Percentiles rank a stretch among this genome's conserved stretches.
Conservation (phyloP, 305 asterid species). For the Fraxinus baroniana region DNA sequence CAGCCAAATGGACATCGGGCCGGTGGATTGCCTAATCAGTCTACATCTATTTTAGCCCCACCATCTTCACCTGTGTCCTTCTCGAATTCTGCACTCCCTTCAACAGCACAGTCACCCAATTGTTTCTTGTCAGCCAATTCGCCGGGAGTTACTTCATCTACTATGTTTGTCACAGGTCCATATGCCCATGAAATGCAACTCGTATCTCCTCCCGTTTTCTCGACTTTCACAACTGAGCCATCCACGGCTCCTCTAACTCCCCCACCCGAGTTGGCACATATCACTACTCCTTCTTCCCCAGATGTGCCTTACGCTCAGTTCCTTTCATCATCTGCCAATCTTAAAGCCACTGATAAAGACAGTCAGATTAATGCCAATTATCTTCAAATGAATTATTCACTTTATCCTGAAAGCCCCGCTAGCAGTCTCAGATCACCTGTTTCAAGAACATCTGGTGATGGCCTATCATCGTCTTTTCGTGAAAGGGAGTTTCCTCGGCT, state of each 20-base stretch:
- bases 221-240: conserved; percentile 33
- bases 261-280: conserved; percentile 29
- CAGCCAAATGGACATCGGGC: background rate
- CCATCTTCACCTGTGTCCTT: background rate
- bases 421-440: conserved; percentile 21
- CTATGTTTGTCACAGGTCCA: conserved; percentile 27
- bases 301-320: conserved; percentile 29
- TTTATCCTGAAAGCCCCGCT: conserved; percentile 24
- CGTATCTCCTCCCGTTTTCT: conserved; percentile 31
- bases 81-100: background rate
- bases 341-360: background rate
- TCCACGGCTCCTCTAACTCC: conserved; percentile 33
- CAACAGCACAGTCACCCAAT: conserved; percentile 20
- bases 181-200: conserved; percentile 32
- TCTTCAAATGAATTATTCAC: conserved; percentile 9
- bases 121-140: conserved; percentile 10
- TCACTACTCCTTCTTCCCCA: conserved; percentile 33
- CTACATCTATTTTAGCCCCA: background rate
- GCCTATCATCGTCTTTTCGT: conserved; percentile 16
- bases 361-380: background rate
- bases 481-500: conserved; percentile 1
- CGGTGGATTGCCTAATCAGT: background rate
- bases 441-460: conserved; percentile 11
- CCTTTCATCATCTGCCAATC: background rate
- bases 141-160: conserved; percentile 21